Conservation (phyloP, 345 rosid species). For the Turnera subulata region DNA sequence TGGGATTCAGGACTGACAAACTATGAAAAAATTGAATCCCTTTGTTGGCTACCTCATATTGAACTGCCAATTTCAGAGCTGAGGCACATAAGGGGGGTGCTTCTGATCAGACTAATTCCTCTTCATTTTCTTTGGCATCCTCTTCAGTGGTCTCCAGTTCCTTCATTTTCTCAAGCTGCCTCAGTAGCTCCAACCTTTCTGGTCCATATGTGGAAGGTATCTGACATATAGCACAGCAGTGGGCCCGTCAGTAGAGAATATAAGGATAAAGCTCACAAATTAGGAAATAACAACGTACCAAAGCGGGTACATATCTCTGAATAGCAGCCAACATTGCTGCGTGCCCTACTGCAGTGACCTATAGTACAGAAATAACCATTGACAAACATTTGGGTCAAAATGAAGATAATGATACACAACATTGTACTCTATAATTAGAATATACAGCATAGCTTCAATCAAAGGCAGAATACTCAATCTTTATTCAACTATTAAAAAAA, state of each 20-base stretch:
- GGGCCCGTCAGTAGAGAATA: constrained; percentile 6
- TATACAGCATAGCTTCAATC: too few species aligned
- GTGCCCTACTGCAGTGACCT: constrained; percentile 98
- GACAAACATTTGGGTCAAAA: too few species aligned
- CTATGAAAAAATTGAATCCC: not conserved
- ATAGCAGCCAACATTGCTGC: constrained; percentile 97
- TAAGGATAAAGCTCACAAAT: not conserved
- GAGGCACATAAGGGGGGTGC: constrained; percentile 14
- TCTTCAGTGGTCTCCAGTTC: constrained; percentile 52
- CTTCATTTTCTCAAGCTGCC: constrained; percentile 89
- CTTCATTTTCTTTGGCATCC: constrained; percentile 46
- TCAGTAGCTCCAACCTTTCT: constrained; percentile 81
- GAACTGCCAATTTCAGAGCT: constrained; percentile 5
- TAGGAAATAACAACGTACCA: constrained; percentile 42
- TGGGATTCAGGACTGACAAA: constrained; percentile 37
- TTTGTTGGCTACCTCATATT: constrained; percentile 3
- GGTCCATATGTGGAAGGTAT: constrained; percentile 94
- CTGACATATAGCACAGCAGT: constrained; percentile 36
- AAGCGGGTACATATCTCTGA: constrained; percentile 80
- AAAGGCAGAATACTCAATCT: too few species aligned
- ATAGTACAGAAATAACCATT: constrained; percentile 9
- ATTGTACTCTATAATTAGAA: too few species aligned
- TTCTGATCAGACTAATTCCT: constrained; percentile 41
- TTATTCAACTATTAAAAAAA: too few species aligned
- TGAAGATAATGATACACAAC: too few species aligned